Evolutionary conservation across 2,329 filamentous ascomycete genomes (phyloP).

Genomic region (Diaporthe sp.): DNA sequence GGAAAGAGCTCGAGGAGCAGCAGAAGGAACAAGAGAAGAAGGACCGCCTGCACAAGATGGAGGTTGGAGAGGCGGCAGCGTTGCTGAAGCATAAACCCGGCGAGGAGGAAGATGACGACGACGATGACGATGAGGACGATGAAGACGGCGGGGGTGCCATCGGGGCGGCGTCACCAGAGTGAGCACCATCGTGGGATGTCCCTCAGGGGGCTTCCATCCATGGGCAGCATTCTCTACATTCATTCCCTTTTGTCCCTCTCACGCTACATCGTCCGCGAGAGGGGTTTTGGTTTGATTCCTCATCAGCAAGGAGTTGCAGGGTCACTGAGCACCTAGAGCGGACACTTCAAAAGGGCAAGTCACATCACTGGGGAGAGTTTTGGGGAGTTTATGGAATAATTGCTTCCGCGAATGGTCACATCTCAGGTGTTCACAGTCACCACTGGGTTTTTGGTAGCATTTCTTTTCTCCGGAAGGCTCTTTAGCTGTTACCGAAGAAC

Average conservation of each 20-base stretch:
- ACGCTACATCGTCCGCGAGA: slow-evolving; percentile 13
- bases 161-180: slow-evolving; percentile 31
- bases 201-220: not conserved
- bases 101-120: slow-evolving; percentile 44
- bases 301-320: slow-evolving; percentile 33
- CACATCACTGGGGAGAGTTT: not conserved
- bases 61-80: slow-evolving; percentile 70
- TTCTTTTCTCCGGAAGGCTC: not conserved
- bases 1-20: slow-evolving; percentile 55
- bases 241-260: not conserved
- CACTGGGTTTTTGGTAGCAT: slow-evolving; percentile 9
- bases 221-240: not conserved
- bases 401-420: slow-evolving; percentile 9
- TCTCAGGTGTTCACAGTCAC: slow-evolving; percentile 17
- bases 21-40: slow-evolving; percentile 60
- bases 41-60: slow-evolving; percentile 71
- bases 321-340: slow-evolving; percentile 26
- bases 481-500: not conserved
- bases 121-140: slow-evolving; percentile 50
- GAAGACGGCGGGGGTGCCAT: slow-evolving; percentile 39
- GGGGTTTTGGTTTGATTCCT: slow-evolving; percentile 18
- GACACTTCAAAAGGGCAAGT: slow-evolving; percentile 16
- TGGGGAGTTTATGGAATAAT: slow-evolving; percentile 22
- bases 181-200: not conserved
- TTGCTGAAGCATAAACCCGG: slow-evolving; percentile 51